Evolutionary conservation across 306 rosid species (phyloP), one percentile per base, ranked within the genome.

Genomic region (Bauhinia variegata): DNA sequence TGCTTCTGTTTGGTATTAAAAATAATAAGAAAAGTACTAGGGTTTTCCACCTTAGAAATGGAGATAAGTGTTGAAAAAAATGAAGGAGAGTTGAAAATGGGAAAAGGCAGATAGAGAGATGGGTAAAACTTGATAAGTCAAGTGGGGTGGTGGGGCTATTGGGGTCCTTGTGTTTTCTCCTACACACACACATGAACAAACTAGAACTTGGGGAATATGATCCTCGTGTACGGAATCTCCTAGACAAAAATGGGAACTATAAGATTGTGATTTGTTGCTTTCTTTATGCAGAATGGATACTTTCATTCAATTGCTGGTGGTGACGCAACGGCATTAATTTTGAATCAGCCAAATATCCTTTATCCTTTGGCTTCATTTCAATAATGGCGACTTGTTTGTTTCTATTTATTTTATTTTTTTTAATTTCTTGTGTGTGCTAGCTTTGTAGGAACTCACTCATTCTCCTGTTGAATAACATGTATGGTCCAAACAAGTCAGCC

Each of bases 221-320:
- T 81, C 79, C 47, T 53, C 15, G 74, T 75, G 83, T 60, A 71
- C 51, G 39, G 72, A 68, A 79, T 74, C 70, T 79, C n/a, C n/a
- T 30, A 32, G 63, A 52, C 85, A 81, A 46, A 81, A 46, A 77
- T 53, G 85, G 84, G 83, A 71, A 73, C 81, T 54, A 36, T 14
- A 16, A 57, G 39, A 59, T 62, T n/a, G 34, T 70, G 60, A 37
- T 42, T 16, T 58, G 33, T 28, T 58, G 36, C 5, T 51, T 50
- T 8, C 4, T 48, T 44, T 30, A 55, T 46, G 31, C 61, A 76
- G 33, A 50, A 17, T 8, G 39, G 73, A 13, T 53, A 49, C 17
- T 41, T 38, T 2, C 68, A 59, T 17, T 60, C 55, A 39, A 38
- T 13, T 23, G 65, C 34, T 23, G 28, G 28, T 23, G 28, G 28